A percentile compares a stretch with the other conserved stretches of the same genome.
phyloP scores from a whole-genome alignment of 2,329 filamentous ascomycete genomes.

The Cordyceps fumosorosea region DNA sequence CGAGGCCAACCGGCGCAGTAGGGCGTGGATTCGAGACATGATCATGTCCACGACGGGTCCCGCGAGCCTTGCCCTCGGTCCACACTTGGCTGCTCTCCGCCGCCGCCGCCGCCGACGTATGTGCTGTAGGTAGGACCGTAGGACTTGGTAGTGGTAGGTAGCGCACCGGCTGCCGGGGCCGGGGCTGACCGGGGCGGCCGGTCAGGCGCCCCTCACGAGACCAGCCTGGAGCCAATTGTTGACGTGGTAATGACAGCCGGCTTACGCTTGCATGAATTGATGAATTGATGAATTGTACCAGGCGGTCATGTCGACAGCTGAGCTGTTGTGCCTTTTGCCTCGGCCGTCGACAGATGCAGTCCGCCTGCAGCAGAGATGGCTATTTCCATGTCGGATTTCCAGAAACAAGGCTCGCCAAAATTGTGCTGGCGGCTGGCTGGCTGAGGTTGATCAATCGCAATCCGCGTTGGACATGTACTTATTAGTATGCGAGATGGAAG shows the following conservation, averaged over 20 bases:
- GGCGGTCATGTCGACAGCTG: not conserved
- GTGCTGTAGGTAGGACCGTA: too few species aligned
- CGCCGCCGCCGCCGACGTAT: constrained; percentile 6
- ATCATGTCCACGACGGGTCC: constrained; percentile 9
- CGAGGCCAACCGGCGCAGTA: constrained; percentile 10
- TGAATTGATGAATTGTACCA: not conserved
- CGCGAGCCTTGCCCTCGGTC: not conserved
- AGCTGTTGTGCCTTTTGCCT: not conserved
- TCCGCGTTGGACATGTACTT: too few species aligned
- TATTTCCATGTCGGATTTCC: not conserved
- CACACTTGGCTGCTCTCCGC: not conserved
- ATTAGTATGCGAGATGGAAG: too few species aligned
- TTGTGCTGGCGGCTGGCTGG: not conserved
- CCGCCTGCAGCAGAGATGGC: not conserved
- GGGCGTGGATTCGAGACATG: constrained; percentile 1
- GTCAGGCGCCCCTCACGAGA: constrained; percentile 3
- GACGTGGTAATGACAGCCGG: not conserved
- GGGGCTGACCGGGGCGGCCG: not conserved
- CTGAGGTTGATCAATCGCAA: too few species aligned
- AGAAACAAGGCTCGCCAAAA: not conserved
- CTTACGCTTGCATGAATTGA: not conserved
- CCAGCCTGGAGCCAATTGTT: constrained; percentile 4
- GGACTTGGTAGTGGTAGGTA: too few species aligned
- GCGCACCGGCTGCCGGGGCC: not conserved
- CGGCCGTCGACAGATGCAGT: not conserved